Base-by-base conservation (phyloP, 192 early-diverging fungal species). In the Geranomyces variabilis region DNA sequence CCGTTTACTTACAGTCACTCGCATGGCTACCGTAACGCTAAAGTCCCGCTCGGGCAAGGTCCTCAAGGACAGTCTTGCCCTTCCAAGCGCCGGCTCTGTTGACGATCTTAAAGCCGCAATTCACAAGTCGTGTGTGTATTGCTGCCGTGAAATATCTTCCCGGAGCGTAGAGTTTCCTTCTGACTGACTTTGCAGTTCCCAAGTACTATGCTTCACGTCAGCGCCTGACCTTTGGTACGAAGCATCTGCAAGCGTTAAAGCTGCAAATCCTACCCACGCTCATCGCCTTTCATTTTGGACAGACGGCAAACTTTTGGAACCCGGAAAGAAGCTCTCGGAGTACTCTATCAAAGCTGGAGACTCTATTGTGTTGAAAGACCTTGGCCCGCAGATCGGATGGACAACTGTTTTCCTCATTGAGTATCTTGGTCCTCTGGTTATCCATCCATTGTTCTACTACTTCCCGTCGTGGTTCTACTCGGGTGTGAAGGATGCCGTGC, bases 301-400 rank as follows among this genome's bases (percentile, higher is more conserved):
- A 47, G 89, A 89, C 53, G 87, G 89, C 70, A 83, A 87, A 57
- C 77, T 78, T 0, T 79, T 90, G 55, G 79, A 78, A 45, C 70
- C 78, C 26, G 83, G 84, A 47, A 81, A 83, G 33, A 28, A 63
- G 15, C 75, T 97, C 51, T 73, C 85, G 30, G 80, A 87, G 29
- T 89, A 89, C 70, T 82, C 75, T 33, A 77, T 94, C 62, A 79
- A 82, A n/a, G 84, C 90, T 41, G 87, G 82, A 36, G 65, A 60
- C 22, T 29, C 51, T 15, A 51, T 78, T 22, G 29, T 71, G 19
- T 73, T 79, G 71, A 78, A 78, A 64, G 74, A 78, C 51, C 24
- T 36, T 34, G 90, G 94, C 12, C 93, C 92, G 17, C 96, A 98
- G 79, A 90, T 96, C 66, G 90, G 93, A 66, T 98, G 96, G 96